Base-by-base conservation (phyloP, 2,329 filamentous ascomycete genomes). In the Monosporascus sp. region DNA sequence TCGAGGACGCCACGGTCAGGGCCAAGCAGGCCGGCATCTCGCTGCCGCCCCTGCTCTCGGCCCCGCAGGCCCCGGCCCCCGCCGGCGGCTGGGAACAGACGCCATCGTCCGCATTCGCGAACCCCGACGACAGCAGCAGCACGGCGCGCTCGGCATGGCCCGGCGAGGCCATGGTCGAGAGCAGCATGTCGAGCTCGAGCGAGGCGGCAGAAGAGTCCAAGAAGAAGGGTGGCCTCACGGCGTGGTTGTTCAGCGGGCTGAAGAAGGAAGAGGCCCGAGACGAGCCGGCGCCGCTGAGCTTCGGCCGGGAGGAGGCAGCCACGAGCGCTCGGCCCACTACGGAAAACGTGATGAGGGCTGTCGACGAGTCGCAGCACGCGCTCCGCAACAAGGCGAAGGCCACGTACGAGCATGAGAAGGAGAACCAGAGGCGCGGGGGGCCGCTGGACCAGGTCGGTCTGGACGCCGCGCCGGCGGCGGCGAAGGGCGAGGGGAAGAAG, bases 1-100 rank as follows among this genome's bases (percentile, higher is more conserved):
- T 85, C 49, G 81, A 84, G 60, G 79, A 82, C 52, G 78, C 79
- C 55, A 78, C 80, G 59, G 73, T 69, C 53, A 70, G 73, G 48
- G 78, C 79, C 53, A 72, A 74, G 55, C 66, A 71, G 50, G 64
- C 66, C 52, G 77, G 75, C 60, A 65, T 72, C 64, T 72, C 76
- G 61, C 65, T 83, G 47, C 80, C 80, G 5, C 75, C 77, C 27
- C 69, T 82, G 35, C 74, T 84, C 22, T 73, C 73, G 16, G 65
- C 75, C 0, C 76, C 79, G 2, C 57, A 55, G 20, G 51, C 58
- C 20, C 51, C 58, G 20, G 58, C 61, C 6, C 54, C 65, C 17
- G 48, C 58, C 14, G 54, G 52, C 47, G 49, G 60, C 63, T 66
- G 51, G 70, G 67, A 35, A 14, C 9, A 35, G 31, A 11, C 31